Evolutionary conservation across 2,329 filamentous ascomycete genomes (phyloP), one percentile per base, ranked within the genome.

Genomic region (Fusarium pseudonygamai): DNA sequence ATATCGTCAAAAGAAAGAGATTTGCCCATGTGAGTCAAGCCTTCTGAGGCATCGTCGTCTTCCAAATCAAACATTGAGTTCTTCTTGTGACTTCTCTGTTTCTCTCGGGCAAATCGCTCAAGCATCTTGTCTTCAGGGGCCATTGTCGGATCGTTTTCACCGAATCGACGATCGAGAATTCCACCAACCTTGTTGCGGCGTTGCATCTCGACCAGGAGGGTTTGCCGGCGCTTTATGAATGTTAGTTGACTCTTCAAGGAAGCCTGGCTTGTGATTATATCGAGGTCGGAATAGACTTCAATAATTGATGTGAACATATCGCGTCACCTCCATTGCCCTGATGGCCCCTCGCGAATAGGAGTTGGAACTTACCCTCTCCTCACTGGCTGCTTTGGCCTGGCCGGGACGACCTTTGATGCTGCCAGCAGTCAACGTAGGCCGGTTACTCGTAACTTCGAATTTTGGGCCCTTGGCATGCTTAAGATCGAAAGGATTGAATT

Each of bases 401-500:
- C 93, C 93, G 6, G 96, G 96, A 59, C 95, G 88, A 37, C 92
- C 93, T 73, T 92, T 86, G 71, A 92, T 88, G 55, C 88, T 88
- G 72, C 88, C 90, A 32, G 87, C 85, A 34, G 86, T 85, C 79
- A 85, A 85, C 18, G 84, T 83, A 11, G 89, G 86, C 65, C 89
- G 89, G 72, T 89, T 90, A 60, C 88, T 95, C 0, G 93, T 95
- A 49, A 95, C 92, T 47, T 96, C 91, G 74, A 97, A 97, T 79
- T 98, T 98, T 64, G 91, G 91, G 0, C 92, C 93, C 67, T 92
- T 87, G 45, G 92, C 91, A 66, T 93, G 90, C 83, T 97, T 97
- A 81, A 97, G 90, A 80, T 99, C 96, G 83, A 99, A 99, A 0
- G 96, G 96, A 81, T 99, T 99, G 89, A 98, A 98, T 76, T 95